A percentile compares a stretch with the other conserved stretches of the same genome.
Evolutionary conservation across 2,329 filamentous ascomycete species (phyloP).

Genomic region (Penicillium hesseltinei): DNA sequence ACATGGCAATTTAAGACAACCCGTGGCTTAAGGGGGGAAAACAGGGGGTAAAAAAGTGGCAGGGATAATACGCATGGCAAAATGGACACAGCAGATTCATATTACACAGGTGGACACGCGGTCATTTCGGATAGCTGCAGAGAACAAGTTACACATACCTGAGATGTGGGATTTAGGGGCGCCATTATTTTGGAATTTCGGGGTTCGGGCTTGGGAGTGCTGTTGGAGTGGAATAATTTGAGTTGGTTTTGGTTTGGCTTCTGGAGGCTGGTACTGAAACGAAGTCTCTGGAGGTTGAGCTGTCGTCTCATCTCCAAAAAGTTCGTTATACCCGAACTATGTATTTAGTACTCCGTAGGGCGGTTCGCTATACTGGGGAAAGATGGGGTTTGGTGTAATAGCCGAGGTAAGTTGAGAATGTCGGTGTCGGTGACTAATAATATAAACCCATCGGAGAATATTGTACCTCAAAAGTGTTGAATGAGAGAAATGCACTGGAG

Average conservation of each 20-base stretch:
- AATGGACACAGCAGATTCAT: constrained; percentile 2
- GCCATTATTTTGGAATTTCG: constrained; percentile 20
- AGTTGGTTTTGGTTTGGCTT: background rate
- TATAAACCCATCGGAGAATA: background rate
- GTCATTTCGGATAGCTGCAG: constrained; percentile 9
- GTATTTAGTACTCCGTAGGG: background rate
- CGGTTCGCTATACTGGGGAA: background rate
- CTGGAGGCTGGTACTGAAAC: background rate
- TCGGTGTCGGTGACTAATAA: constrained; percentile 7
- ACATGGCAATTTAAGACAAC: background rate
- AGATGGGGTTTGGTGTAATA: background rate
- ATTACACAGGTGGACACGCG: constrained; percentile 6
- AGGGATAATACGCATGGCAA: constrained; percentile 10
- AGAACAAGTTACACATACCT: constrained; percentile 22
- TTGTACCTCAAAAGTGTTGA: too few relatives aligned
- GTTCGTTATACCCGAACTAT: background rate
- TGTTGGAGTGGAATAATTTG: background rate
- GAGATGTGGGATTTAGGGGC: constrained; percentile 25
- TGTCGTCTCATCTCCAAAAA: constrained; percentile 1
- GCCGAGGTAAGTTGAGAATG: constrained; percentile 10
- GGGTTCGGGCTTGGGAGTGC: background rate
- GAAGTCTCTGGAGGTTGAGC: background rate
- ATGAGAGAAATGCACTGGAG: background rate
- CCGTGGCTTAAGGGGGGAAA: background rate
- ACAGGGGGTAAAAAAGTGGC: background rate